These are phyloP conservation scores for Cryptococcus sp. DNA, from an alignment of 1,284 basidiomycete species.

Conservation along the genomic window DNA sequence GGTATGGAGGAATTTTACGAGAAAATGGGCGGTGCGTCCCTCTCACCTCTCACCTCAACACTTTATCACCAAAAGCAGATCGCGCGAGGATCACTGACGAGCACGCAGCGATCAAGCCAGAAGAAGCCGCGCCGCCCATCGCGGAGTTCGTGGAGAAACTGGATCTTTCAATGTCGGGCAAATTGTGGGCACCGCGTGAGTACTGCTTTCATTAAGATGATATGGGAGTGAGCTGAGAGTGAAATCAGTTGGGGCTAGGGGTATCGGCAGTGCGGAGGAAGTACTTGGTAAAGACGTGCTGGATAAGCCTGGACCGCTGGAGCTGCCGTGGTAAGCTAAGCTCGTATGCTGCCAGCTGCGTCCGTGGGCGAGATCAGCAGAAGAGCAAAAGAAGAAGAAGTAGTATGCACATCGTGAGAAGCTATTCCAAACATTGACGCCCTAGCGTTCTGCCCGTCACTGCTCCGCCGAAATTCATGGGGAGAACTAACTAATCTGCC, in stretches of 20 bases:
- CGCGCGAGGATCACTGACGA: not conserved
- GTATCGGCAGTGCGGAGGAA: slow-evolving; percentile 57
- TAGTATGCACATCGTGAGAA: no score
- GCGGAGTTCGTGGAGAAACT: slow-evolving; percentile 54
- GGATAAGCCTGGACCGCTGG: slow-evolving; percentile 54
- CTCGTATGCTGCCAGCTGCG: no score
- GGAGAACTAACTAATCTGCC: no score
- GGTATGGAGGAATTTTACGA: slow-evolving; percentile 58
- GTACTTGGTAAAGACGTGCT: slow-evolving; percentile 53
- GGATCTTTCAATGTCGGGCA: slow-evolving; percentile 52
- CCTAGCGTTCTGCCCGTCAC: no score
- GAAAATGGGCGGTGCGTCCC: slow-evolving; percentile 55
- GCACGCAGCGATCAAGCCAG: slow-evolving; percentile 55
- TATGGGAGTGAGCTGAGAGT: not conserved
- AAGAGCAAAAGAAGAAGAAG: no score
- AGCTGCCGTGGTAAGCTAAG: slow-evolving; percentile 52
- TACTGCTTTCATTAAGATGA: slow-evolving; percentile 6
- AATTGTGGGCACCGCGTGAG: slow-evolving; percentile 59
- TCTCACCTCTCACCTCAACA: not conserved
- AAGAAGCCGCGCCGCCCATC: slow-evolving; percentile 54
- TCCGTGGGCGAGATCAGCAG: no score
- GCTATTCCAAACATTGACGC: no score
- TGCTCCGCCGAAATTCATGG: no score
- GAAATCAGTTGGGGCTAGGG: slow-evolving; percentile 26
- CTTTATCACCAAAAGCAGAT: not conserved